Evolutionary conservation across 306 rosid species (phyloP), one percentile per base, ranked within the genome.

Genomic region (Corylus heterophylla): DNA sequence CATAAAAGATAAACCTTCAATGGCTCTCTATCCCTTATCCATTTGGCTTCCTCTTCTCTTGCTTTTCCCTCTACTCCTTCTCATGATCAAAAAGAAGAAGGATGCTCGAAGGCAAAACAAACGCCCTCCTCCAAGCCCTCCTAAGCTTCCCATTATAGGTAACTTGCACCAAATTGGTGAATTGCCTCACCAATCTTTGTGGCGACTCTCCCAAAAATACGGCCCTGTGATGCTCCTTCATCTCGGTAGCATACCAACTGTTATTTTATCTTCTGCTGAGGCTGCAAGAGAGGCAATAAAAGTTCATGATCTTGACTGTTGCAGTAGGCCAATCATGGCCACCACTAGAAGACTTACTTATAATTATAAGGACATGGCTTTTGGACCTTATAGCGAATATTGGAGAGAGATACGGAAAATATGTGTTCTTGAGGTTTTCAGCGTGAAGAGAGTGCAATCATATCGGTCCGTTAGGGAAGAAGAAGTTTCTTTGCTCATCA

Each of bases 371-470:
- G 87, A 86, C 22, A 7, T 86, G 0, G 11, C 9, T 3, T 54
- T 87, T 20, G n/a, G 85, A 0, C 88, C 89, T 0, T 88, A 86
- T 8, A 85, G 89, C 4, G 80, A 81, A 0, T 83, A 80, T 35
- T 86, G 89, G 90, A 78, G 86, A 64, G 85, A 87, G 27, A 69
- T 87, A 4, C 35, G 87, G 54, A 89, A 83, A 42, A 12, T 87
- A 14, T 55, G 82, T 9, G 74, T 85, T 7, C 48, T 56, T 10
- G 80, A 86, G 59, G 80, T 89, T 18, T 78, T 87, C 35, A 89
- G 80, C 13, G 18, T 74, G 3, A 80, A 54, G 18, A 83, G 82
- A 39, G 89, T 86, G 27, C 81, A 78, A 20, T 83, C 89, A 0
- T 85, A 83, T 37, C 47, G 49, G 17, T 52, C 14, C 3, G 54